Base-by-base conservation (phyloP, 1,139 yeast genomes). In the Debaryomyces psychrophilus region DNA sequence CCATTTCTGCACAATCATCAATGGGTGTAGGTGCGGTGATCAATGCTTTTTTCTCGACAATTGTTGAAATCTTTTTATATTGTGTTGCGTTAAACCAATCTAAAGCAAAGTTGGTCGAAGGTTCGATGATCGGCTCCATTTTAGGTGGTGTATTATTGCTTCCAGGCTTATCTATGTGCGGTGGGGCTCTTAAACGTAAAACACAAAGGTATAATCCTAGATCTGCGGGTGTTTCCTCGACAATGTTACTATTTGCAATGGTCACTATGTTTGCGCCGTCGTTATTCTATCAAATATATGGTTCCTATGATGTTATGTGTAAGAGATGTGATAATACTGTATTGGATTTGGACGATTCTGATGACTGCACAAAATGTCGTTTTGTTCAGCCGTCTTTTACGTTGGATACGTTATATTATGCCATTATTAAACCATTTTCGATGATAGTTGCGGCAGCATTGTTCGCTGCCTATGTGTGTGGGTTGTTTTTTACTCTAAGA, bases 21-120 rank as follows among this genome's bases (percentile, higher is more conserved):
- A 93, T 93, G 98, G 97, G 98, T n/a, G 85, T 93, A 54, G 99
- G 99, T 71, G 99, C 99, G 1, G 97, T 92, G 1, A 90, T 93
- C 57, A 93, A 93, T 65, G 99, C 99, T 0, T 92, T 95, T 59
- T 93, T 93, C 75, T 92, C 99, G 1, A 92, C 99, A 0, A 79
- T 95, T 44, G 98, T 93, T 11, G 99, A 93, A 62, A 89, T 93
- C 22, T 93, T 86, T 64, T 71, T 93, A 44, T 93, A 93, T 62
- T 87, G 96, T 64, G 96, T 93, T 18, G 99, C 99, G 0, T 72
- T 93, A 51, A 76, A 81, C 47, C 96, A 90, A 62, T 79, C 85
- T 1, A 93, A 95, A 61, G 96, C 96, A 2, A 82, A 84, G 49
- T 75, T 93, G 41, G 99, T 95, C 1, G 99, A 95, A 68, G 99